Evolutionary conservation across 2,329 filamentous ascomycete genomes (phyloP).

Genomic region (Colletotrichum simmondsii): DNA sequence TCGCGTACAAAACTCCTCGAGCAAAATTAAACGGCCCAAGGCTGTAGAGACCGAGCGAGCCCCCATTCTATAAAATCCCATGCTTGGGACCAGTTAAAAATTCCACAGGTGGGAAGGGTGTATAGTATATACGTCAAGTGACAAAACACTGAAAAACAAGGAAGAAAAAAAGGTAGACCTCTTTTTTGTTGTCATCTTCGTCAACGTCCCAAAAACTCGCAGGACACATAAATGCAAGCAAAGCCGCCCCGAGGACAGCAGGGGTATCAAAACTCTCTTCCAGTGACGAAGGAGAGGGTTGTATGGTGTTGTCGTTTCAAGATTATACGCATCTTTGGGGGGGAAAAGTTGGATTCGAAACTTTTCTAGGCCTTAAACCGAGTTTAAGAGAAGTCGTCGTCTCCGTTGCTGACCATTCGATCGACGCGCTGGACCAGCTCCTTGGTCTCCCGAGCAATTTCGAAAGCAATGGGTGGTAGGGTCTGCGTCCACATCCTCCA

Average conservation of each 20-base stretch:
- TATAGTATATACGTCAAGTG: neutral
- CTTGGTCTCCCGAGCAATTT: slow-evolving; percentile 85
- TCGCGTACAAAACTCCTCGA: slow-evolving; percentile 20
- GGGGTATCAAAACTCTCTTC: slow-evolving; percentile 34
- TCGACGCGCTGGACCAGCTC: slow-evolving; percentile 66
- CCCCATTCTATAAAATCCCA: slow-evolving; percentile 1
- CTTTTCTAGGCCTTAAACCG: no score
- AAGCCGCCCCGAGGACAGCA: slow-evolving; percentile 33
- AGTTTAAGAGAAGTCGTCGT: slow-evolving; percentile 57
- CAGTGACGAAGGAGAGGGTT: slow-evolving; percentile 12
- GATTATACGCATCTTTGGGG: slow-evolving; percentile 12
- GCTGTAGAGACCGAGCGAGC: slow-evolving; percentile 11
- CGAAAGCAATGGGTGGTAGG: slow-evolving; percentile 86
- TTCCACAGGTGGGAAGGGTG: neutral
- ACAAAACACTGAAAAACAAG: neutral
- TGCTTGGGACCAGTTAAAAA: neutral
- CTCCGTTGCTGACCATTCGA: slow-evolving; percentile 46
- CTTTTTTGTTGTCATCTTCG: neutral
- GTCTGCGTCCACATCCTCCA: slow-evolving; percentile 76
- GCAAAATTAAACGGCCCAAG: slow-evolving; percentile 23
- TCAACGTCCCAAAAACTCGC: slow-evolving; percentile 23
- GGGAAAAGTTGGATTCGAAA: neutral
- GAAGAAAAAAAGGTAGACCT: neutral
- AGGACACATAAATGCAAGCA: slow-evolving; percentile 29
- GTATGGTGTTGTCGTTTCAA: slow-evolving; percentile 8